Percentiles rank a stretch among this genome's conserved stretches.
Conservation (phyloP, 1,284 basidiomycete species). For the Fomitopsis schrenkii region DNA sequence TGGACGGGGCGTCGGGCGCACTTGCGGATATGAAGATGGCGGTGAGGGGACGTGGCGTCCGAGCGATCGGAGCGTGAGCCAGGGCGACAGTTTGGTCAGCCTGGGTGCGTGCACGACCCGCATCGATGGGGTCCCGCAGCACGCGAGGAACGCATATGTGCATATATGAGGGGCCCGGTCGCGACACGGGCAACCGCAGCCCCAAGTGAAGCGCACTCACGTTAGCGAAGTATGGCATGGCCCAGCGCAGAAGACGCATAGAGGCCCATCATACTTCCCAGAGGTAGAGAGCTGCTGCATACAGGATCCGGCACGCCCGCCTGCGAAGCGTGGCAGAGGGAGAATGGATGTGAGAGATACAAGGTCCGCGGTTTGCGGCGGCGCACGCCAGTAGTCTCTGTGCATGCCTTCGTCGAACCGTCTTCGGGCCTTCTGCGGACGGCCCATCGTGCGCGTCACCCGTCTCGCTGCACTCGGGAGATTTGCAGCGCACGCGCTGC, state of each 20-base stretch:
- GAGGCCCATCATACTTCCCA: too few relatives aligned
- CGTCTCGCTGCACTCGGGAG: neutral
- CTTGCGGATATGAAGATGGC: neutral
- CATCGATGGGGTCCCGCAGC: neutral
- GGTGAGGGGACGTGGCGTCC: neutral
- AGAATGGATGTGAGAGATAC: neutral
- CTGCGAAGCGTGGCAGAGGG: neutral
- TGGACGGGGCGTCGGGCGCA: neutral
- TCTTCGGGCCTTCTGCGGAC: neutral
- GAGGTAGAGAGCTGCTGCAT: too few relatives aligned
- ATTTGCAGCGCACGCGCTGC: neutral
- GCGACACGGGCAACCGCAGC: neutral
- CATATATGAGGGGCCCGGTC: neutral
- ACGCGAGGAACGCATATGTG: neutral
- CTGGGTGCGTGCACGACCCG: neutral
- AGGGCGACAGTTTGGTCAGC: neutral
- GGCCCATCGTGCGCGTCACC: neutral
- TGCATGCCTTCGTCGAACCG: neutral
- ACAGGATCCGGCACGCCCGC: neutral
- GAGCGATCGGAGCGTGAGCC: neutral
- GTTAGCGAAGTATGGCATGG: too few relatives aligned
- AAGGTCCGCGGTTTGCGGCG: neutral
- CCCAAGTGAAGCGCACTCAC: too few relatives aligned
- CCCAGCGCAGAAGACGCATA: too few relatives aligned
- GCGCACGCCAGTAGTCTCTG: neutral